These are phyloP conservation scores for Carex cristatella DNA, from an alignment of 176 grass and related monocot genomes.

Conservation along the genomic window DNA sequence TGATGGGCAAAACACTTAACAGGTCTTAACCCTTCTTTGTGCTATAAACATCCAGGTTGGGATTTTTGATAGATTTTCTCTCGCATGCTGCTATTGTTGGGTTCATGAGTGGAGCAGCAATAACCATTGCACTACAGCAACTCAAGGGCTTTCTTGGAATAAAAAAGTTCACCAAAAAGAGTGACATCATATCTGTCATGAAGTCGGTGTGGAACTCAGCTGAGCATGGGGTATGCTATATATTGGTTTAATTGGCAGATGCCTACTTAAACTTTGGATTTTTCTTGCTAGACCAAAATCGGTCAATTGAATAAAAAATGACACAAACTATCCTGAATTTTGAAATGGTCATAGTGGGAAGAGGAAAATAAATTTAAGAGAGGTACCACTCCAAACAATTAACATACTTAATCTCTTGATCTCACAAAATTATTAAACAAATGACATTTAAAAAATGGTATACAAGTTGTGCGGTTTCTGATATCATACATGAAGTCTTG, in stretches of 20 bases:
- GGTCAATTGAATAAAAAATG: background rate
- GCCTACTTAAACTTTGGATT: background rate
- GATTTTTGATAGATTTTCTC: conserved; percentile 91
- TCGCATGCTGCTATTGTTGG: conserved; percentile 96
- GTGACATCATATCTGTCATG: conserved; percentile 91
- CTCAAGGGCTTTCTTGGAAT: conserved; percentile 83
- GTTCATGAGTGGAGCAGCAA: conserved; percentile 91
- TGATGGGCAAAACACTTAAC: background rate
- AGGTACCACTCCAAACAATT: background rate
- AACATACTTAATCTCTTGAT: background rate
- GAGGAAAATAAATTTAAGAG: background rate
- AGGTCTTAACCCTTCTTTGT: conserved; percentile 12
- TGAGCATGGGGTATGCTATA: conserved; percentile 58
- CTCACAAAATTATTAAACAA: background rate
- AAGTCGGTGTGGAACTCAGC: conserved; percentile 69
- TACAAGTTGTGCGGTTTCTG: background rate
- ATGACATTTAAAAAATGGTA: background rate
- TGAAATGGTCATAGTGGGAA: background rate
- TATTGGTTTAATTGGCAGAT: background rate
- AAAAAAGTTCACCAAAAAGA: conserved; percentile 69
- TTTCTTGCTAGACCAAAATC: background rate
- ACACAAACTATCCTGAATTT: background rate
- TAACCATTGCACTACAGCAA: conserved; percentile 95
- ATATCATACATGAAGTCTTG: background rate
- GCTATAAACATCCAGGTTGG: conserved; percentile 53